phyloP scores from a whole-genome alignment of 176 grass and related monocot species.

The Leersia perrieri region DNA sequence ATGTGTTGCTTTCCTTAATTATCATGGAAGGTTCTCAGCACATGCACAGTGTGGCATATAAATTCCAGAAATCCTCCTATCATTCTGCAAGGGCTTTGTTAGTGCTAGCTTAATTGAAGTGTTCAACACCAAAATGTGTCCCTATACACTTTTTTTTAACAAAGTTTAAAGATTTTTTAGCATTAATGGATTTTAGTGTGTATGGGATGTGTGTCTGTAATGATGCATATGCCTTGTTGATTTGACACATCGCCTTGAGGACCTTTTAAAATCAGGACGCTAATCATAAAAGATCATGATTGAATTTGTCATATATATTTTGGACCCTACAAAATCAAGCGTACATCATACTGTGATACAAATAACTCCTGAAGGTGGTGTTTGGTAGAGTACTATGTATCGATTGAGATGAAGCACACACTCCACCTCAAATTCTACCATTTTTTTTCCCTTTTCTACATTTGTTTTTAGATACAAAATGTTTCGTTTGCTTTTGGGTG shows the following conservation, averaged over 20 bases:
- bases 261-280: neutral
- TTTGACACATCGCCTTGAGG: neutral
- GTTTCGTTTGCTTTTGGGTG: neutral
- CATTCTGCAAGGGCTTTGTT: neutral
- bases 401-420: neutral
- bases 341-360: conserved; percentile 18
- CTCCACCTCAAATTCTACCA: neutral
- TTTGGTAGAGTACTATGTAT: conserved; percentile 10
- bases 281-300: conserved; percentile 24
- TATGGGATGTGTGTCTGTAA: neutral
- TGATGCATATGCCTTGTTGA: conserved; percentile 1
- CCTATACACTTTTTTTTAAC: neutral
- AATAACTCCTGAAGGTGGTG: conserved; percentile 3
- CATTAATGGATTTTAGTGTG: conserved; percentile 15
- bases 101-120: conserved; percentile 27
- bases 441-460: neutral
- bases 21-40: conserved; percentile 30
- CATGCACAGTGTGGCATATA: neutral
- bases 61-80: neutral
- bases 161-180: neutral
- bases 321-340: neutral
- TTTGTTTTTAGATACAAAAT: too few relatives aligned
- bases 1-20: conserved; percentile 21
- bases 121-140: conserved; percentile 11
- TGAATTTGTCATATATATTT: conserved; percentile 18